phyloP scores from a whole-genome alignment of 331 rosid species.

The Phaseolus coccineus region DNA sequence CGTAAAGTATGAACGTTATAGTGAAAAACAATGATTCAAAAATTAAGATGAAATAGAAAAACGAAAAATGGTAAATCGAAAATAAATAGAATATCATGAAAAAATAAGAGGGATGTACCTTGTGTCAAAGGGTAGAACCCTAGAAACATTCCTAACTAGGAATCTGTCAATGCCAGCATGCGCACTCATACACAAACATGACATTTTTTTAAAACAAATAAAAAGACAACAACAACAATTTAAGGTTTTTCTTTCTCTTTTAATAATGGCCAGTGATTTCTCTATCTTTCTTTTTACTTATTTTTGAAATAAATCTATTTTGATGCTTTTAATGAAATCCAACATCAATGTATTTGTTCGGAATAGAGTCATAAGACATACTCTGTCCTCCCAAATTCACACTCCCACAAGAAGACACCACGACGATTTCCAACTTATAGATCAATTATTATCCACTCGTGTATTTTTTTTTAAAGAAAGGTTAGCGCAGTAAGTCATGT shows the following conservation, averaged over 20 bases:
- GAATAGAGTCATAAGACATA: neutral
- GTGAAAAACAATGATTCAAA: conserved; percentile 27
- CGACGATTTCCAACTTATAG: no score
- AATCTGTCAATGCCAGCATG: conserved; percentile 43
- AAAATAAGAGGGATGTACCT: conserved; percentile 35
- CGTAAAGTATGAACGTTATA: neutral
- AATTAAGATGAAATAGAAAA: neutral
- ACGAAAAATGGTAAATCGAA: neutral
- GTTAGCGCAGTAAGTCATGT: no score
- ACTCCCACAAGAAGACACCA: no score
- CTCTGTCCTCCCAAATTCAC: neutral
- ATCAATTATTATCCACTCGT: no score
- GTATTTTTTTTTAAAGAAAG: no score
- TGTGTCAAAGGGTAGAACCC: conserved; percentile 54
- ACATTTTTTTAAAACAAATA: conserved; percentile 20
- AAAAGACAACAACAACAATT: neutral
- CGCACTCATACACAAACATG: conserved; percentile 35
- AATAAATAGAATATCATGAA: neutral
- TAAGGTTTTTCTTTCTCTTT: conserved; percentile 21
- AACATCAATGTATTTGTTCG: neutral
- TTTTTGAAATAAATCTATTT: neutral
- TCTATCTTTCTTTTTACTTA: neutral
- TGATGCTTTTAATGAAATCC: neutral
- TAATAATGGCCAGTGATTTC: conserved; percentile 36
- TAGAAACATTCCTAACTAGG: conserved; percentile 52